These are phyloP conservation scores for Boechera divaricarpa DNA, from an alignment of 345 rosid genomes.

Conservation along the genomic window DNA sequence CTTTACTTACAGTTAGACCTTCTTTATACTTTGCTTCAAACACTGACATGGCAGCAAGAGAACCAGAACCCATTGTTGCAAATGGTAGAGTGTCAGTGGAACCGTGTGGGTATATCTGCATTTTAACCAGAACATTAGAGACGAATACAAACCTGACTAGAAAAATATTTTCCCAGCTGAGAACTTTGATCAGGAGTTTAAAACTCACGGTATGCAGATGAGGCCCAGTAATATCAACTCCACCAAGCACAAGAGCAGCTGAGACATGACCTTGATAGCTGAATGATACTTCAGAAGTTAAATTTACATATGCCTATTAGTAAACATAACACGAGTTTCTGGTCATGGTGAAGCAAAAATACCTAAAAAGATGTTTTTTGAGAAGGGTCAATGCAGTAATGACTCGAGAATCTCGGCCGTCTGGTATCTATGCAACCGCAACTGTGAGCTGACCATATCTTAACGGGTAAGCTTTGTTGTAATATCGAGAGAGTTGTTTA, in stretches of 20 bases:
- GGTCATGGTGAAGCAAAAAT: constrained; percentile 13
- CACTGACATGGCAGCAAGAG: constrained; percentile 85
- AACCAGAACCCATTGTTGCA: constrained; percentile 94
- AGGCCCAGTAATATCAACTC: constrained; percentile 84
- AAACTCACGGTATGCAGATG: constrained; percentile 79
- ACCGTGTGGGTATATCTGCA: constrained; percentile 87
- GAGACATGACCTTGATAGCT: constrained; percentile 81
- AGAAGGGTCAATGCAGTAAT: constrained; percentile 84
- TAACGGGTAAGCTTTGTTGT: constrained; percentile 5
- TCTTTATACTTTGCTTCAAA: constrained; percentile 84
- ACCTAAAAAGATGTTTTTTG: constrained; percentile 80
- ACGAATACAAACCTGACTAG: constrained; percentile 4
- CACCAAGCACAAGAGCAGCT: constrained; percentile 92
- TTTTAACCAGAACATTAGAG: background rate
- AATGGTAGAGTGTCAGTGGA: constrained; percentile 86
- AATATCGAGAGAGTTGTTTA: background rate
- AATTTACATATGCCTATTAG: constrained; percentile 10
- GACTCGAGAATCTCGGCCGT: constrained; percentile 81
- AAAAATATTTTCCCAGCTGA: background rate
- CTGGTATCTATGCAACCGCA: constrained; percentile 77
- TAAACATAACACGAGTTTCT: constrained; percentile 4
- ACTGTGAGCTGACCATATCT: constrained; percentile 93
- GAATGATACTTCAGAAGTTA: constrained; percentile 39
- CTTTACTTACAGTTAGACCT: constrained; percentile 71
- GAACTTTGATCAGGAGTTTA: background rate